Evolutionary conservation across 108 stramenopile species (phyloP), one percentile per base, ranked within the genome.

Genomic region (Cyclostephanos tholiformis): DNA sequence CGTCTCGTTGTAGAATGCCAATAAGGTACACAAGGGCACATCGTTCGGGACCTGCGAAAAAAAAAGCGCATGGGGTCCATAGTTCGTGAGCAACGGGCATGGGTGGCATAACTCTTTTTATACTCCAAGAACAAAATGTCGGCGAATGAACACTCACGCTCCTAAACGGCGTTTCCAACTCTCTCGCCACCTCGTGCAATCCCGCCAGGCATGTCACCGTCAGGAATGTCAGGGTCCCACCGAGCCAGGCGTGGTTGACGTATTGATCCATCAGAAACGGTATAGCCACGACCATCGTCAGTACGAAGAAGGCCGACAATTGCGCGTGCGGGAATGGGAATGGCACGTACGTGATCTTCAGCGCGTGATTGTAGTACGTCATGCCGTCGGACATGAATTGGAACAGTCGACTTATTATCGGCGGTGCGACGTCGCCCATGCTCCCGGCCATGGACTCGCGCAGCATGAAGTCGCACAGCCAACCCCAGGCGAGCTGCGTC

Each of bases 291-390:
- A 88, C 63, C 60, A 89, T 71, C 30, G 75, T 64, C 11, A 83
- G 51, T 22, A 87, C 72, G 62, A 86, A 94, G 59, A 91, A 72
- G 10, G 82, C 86, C 9, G 84, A 82, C 29, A 91, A 39, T 62
- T 94, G 92, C 1, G 88, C 90, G 81, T 89, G 90, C 3, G 79
- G 82, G 66, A 93, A 91, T 5, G 92, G 92, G 60, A 93, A 93
- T 19, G 92, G 92, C 13, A 87, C 84, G 44, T 65, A 88, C 82
- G 80, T 84, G 50, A 90, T 91, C 69, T 93, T 93, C 41, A 89
- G 74, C 11, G 86, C 87, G 32, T 90, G 85, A 63, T 90, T 90
- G 82, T 93, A 93, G 71, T 73, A 69, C 27, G 88, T 75, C 87
- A 89, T 90, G 22, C 89, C 92, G 76, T 93, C 92, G 25, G 78